Evolutionary conservation across 139 green algal genomes (phyloP).

Genomic region (Spirogloea muscicola): DNA sequence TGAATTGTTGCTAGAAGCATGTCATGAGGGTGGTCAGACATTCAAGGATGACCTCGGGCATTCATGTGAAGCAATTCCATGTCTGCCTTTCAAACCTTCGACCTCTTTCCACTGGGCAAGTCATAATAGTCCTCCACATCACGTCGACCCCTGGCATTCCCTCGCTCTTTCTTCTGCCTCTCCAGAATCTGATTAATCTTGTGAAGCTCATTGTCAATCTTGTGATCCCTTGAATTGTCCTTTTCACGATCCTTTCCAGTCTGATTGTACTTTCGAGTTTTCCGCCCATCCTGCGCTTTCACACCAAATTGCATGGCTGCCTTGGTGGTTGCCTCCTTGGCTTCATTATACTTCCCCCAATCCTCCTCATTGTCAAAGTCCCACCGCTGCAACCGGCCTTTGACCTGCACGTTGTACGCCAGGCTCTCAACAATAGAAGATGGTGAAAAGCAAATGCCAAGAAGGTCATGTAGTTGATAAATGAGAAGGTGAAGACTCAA

Average conservation of each 20-base stretch:
- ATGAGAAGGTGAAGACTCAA: too few relatives aligned
- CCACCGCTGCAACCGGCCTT: slow-evolving; percentile 46
- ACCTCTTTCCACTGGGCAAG: neutral
- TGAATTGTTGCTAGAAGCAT: too few relatives aligned
- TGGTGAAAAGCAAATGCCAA: too few relatives aligned
- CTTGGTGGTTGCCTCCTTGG: slow-evolving; percentile 61
- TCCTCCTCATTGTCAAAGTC: slow-evolving; percentile 78
- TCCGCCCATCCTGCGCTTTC: slow-evolving; percentile 66
- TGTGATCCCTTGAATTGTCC: too few relatives aligned
- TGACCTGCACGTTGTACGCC: too few relatives aligned
- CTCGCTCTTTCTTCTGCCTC: slow-evolving; percentile 62
- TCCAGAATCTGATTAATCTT: slow-evolving; percentile 67
- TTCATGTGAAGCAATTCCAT: too few relatives aligned
- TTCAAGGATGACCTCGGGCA: too few relatives aligned
- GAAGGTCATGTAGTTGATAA: too few relatives aligned
- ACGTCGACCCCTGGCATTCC: neutral
- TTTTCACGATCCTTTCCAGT: slow-evolving; percentile 48
- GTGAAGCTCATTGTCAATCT: slow-evolving; percentile 66
- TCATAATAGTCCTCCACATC: slow-evolving; percentile 11
- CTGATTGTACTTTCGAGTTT: slow-evolving; percentile 54
- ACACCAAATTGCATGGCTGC: slow-evolving; percentile 75
- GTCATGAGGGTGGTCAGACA: too few relatives aligned
- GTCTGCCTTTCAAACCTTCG: too few relatives aligned
- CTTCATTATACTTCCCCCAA: slow-evolving; percentile 64
- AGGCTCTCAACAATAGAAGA: too few relatives aligned